These are phyloP conservation scores for Penicillium crystallinum DNA, from an alignment of 495 filamentous ascomycete species.

Conservation along the genomic window DNA sequence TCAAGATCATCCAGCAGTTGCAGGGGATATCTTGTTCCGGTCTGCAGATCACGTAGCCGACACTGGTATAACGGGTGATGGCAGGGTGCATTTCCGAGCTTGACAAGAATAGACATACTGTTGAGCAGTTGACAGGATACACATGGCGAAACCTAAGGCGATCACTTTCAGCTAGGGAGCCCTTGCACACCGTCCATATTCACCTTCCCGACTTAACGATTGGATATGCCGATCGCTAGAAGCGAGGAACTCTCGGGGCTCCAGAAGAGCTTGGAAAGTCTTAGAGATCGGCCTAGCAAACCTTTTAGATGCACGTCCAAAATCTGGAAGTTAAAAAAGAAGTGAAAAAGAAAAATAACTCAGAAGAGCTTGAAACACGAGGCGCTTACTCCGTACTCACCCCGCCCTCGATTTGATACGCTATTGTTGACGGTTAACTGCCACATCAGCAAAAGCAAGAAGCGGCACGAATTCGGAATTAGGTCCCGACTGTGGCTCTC, in stretches of 20 bases:
- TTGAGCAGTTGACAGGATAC: not conserved
- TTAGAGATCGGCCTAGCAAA: conserved; percentile 1
- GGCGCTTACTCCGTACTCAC: not conserved
- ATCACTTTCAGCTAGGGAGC: not conserved
- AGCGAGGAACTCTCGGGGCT: conserved; percentile 1
- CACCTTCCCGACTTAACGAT: conserved; percentile 12
- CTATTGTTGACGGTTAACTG: conserved; percentile 2
- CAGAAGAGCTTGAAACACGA: conserved; percentile 7
- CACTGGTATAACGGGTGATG: conserved; percentile 11
- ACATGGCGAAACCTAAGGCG: not conserved
- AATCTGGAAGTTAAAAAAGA: not conserved
- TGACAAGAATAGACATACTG: not conserved
- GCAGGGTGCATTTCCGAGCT: conserved; percentile 1
- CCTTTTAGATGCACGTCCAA: no score
- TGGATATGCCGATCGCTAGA: conserved; percentile 13
- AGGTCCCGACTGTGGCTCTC: conserved; percentile 9
- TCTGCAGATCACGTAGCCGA: conserved; percentile 12
- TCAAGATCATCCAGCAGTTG: conserved; percentile 1
- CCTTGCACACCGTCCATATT: not conserved
- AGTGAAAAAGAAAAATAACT: not conserved
- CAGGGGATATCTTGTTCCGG: conserved; percentile 8
- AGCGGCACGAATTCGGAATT: conserved; percentile 12
- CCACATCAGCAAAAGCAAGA: not conserved
- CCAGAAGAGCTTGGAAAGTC: not conserved
- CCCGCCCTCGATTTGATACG: conserved; percentile 2